These are phyloP conservation scores for Hippophae tibetana DNA, from an alignment of 306 rosid genomes.

Conservation along the genomic window DNA sequence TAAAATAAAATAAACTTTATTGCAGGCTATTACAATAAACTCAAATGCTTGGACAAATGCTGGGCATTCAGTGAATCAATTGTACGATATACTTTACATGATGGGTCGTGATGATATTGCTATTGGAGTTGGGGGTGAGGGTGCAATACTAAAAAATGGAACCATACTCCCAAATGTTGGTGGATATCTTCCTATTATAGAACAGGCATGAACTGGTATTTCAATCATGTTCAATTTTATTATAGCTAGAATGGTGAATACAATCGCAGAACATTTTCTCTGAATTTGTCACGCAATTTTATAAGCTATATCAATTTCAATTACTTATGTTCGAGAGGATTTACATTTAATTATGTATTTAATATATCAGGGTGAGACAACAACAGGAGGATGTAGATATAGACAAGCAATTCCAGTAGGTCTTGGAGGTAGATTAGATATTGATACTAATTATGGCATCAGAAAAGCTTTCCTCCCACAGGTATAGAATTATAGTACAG, in stretches of 20 bases:
- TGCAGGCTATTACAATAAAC: slow-evolving; percentile 59
- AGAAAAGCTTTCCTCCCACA: slow-evolving; percentile 88
- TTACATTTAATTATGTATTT: neutral
- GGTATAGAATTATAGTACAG: slow-evolving; percentile 27
- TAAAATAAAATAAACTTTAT: neutral
- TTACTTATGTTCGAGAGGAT: neutral
- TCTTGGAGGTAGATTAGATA: slow-evolving; percentile 52
- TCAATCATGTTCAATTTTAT: neutral
- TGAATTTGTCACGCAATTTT: neutral
- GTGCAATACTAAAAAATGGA: slow-evolving; percentile 67
- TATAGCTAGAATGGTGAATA: neutral
- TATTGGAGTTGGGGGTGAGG: slow-evolving; percentile 93
- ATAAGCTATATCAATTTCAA: no score
- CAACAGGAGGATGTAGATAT: slow-evolving; percentile 77
- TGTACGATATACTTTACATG: slow-evolving; percentile 82
- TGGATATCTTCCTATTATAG: slow-evolving; percentile 83
- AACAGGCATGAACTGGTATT: slow-evolving; percentile 45
- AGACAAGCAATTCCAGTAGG: slow-evolving; percentile 80
- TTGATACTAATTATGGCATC: slow-evolving; percentile 62
- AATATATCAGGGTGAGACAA: slow-evolving; percentile 53
- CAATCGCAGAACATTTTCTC: neutral
- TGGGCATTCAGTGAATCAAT: slow-evolving; percentile 86
- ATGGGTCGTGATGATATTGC: slow-evolving; percentile 80
- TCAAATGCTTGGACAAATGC: slow-evolving; percentile 82
- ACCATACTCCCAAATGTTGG: slow-evolving; percentile 76